Evolutionary conservation across 129 eudicot species (phyloP), one percentile per base, ranked within the genome.

Genomic region (Helichrysum umbraculigerum): DNA sequence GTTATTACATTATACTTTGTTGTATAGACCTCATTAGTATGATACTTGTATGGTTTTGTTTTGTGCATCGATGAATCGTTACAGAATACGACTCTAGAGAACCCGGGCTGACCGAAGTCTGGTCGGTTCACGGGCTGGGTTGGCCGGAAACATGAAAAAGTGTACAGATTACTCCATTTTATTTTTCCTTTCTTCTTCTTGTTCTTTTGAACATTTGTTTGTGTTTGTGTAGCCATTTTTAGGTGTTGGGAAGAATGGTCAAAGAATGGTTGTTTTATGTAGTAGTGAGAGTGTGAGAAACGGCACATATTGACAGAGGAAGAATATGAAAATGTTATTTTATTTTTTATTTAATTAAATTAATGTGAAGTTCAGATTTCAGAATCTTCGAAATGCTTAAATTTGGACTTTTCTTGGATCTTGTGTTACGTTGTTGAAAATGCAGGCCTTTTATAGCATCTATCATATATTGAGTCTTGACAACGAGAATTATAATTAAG

Each of bases 101-200:
- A 86, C 64, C 89, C 89, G 0, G 85, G 87, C 16, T 86, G 89
- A 30, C 89, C 89, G 57, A 86, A 64, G 47, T 73, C 79, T 5
- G 77, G 47, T 5, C 25, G 22, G 73, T 11, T 63, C 4, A 22
- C 41, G 2, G 65, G 21, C 34, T 34, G 61, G 9, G 76, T 68
- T n/a, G 89, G 83, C 21, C 80, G 70, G n/a, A 86, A 50, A 71
- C 89, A 86, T 20, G 89, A 86, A 70, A 86, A 86, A 0, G 89
- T 80, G 73, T 86, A 86, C 20, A 86, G 72, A 69, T 86, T 83
- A 78, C 87, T 86, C 89, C 89, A 86, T 77, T 69, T 86, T 42
- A 86, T 35, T 84, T 71, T 85, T 66, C 60, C 81, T 81, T 81
- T 85, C 75, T 35, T 82, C 66, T 75, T 79, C 50, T 72, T 82